Conservation (phyloP, 75 land plant genomes). For the Gnetum montanum region DNA sequence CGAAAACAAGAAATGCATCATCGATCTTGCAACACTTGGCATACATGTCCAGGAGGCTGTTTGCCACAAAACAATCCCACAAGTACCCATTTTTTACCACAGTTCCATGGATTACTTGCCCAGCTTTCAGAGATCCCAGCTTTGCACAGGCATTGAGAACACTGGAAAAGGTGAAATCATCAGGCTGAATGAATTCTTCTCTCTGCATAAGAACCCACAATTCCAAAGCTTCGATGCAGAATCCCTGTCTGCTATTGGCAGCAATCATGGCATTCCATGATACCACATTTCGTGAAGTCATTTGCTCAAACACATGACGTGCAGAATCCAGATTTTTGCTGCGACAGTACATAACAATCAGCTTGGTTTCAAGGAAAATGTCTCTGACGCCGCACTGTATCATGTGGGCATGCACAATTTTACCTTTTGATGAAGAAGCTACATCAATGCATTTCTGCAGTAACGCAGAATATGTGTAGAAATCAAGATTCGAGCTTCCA, state of each 20-base stretch:
- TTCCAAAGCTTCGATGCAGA: background rate
- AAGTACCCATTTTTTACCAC: background rate
- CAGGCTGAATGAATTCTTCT: background rate
- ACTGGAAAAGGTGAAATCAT: constrained; percentile 3
- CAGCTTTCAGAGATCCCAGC: background rate
- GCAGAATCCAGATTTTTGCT: constrained; percentile 11
- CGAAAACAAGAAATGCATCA: constrained; percentile 12
- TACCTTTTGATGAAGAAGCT: constrained; percentile 1
- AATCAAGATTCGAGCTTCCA: background rate
- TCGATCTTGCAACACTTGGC: constrained; percentile 8
- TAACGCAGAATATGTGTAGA: constrained; percentile 4
- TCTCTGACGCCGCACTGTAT: background rate
- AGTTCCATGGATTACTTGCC: background rate
- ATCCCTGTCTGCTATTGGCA: background rate
- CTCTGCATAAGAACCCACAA: background rate
- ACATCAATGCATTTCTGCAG: constrained; percentile 8
- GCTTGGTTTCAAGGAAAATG: constrained; percentile 15
- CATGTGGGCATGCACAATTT: constrained; percentile 7
- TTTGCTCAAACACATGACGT: constrained; percentile 3
- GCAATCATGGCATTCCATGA: constrained; percentile 22
- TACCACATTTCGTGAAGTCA: constrained; percentile 13
- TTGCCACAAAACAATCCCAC: constrained; percentile 6
- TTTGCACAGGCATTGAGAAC: constrained; percentile 2
- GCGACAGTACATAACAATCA: constrained; percentile 11
- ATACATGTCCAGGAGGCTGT: constrained; percentile 14